phyloP scores from a whole-genome alignment of 176 grass and related monocot species.

The Pontederia crassipes region DNA sequence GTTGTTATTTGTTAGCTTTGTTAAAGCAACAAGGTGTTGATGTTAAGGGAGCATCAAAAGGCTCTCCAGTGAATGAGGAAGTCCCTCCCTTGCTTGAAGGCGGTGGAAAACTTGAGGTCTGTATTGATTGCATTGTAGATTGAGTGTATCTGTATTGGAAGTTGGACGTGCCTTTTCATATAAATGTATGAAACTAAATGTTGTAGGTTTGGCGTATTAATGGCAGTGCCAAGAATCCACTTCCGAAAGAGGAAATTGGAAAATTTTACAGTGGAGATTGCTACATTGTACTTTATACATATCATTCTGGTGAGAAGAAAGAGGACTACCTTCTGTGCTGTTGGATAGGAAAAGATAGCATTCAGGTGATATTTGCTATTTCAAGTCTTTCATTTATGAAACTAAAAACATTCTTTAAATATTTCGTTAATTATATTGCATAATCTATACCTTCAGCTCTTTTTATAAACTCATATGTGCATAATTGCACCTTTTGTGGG shows the following conservation, averaged over 20 bases:
- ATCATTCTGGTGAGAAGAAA: constrained; percentile 91
- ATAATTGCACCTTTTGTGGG: too few relatives aligned
- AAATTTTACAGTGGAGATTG: constrained; percentile 95
- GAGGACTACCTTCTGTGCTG: constrained; percentile 81
- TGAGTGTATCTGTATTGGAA: constrained; percentile 9
- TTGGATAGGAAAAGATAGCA: constrained; percentile 90
- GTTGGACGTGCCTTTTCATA: constrained; percentile 5
- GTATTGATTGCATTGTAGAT: constrained; percentile 19
- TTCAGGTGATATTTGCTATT: constrained; percentile 40
- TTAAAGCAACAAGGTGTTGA: constrained; percentile 92
- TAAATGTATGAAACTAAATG: constrained; percentile 6
- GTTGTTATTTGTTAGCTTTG: constrained; percentile 43
- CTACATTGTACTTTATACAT: constrained; percentile 80
- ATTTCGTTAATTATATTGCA: too few relatives aligned
- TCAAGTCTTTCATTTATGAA: background rate
- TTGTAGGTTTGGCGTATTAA: constrained; percentile 79
- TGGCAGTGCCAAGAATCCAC: constrained; percentile 50
- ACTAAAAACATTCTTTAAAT: too few relatives aligned
- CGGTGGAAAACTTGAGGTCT: constrained; percentile 86
- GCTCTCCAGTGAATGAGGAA: constrained; percentile 63
- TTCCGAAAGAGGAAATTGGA: constrained; percentile 78
- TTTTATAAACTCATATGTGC: too few relatives aligned
- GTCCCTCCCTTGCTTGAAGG: constrained; percentile 97
- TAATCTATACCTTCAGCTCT: too few relatives aligned
- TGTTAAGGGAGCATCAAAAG: constrained; percentile 70